Conservation (phyloP, 1,284 basidiomycete species). For the Marasmius fiardii region DNA sequence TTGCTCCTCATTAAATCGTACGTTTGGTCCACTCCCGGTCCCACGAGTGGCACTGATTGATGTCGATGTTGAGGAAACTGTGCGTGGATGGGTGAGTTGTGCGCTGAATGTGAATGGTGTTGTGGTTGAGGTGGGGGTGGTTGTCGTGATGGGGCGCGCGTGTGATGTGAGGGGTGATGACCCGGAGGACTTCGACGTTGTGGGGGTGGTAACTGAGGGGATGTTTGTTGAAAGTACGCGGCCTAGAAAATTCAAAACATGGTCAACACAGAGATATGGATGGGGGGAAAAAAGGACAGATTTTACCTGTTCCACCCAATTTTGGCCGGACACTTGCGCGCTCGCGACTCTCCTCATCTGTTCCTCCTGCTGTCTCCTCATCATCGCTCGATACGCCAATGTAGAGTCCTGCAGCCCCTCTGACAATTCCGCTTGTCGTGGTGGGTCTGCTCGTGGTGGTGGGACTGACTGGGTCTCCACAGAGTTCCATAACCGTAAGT, state of each 20-base stretch:
- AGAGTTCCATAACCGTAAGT: slow-evolving; percentile 4
- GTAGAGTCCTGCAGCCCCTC: slow-evolving; percentile 1
- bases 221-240: neutral
- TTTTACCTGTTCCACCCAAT: neutral
- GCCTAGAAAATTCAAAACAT: neutral
- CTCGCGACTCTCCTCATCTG: slow-evolving; percentile 5
- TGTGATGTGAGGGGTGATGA: neutral
- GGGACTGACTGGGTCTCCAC: neutral
- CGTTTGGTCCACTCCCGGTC: neutral
- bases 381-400: neutral
- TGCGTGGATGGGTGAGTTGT: neutral
- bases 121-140: neutral
- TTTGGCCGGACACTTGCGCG: neutral
- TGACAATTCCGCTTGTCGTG: neutral
- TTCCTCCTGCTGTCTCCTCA: slow-evolving; percentile 1
- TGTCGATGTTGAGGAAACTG: neutral
- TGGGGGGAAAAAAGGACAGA: neutral
- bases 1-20: neutral
- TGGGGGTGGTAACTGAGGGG: neutral
- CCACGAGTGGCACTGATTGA: neutral
- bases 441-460: neutral
- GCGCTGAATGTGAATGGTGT: neutral
- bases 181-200: neutral
- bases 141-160: no score
- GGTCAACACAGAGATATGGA: neutral